phyloP scores from a whole-genome alignment of 495 filamentous ascomycete species.

The Penicillium pancosmium region DNA sequence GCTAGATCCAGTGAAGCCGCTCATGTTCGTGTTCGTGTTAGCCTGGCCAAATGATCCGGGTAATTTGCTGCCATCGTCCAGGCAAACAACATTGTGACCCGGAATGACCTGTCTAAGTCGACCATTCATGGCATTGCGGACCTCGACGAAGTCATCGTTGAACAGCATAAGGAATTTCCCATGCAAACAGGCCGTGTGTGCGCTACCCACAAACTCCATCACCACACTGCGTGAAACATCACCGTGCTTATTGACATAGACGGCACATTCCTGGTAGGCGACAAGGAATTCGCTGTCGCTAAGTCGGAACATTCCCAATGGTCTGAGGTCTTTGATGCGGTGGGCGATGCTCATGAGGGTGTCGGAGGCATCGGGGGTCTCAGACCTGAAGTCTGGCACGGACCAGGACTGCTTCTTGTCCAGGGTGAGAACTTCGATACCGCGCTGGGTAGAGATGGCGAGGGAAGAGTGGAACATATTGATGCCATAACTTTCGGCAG shows the following conservation, averaged over 20 bases:
- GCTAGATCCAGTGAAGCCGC: conserved; percentile 20
- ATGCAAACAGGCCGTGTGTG: conserved; percentile 82
- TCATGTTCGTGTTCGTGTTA: conserved; percentile 26
- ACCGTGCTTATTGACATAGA: conserved; percentile 98
- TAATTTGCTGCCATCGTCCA: conserved; percentile 78
- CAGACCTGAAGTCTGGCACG: conserved; percentile 76
- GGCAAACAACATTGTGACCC: conserved; percentile 79
- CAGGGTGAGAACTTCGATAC: conserved; percentile 94
- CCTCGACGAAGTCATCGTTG: conserved; percentile 93
- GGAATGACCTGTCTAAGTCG: conserved; percentile 91
- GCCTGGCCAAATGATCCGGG: conserved; percentile 40
- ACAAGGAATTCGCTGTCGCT: conserved; percentile 91
- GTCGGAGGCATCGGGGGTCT: conserved; percentile 53
- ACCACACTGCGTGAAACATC: conserved; percentile 90
- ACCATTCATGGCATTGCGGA: conserved; percentile 95
- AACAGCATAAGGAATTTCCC: conserved; percentile 73
- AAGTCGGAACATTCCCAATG: conserved; percentile 95
- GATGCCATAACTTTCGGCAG: conserved; percentile 91
- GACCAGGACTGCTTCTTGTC: conserved; percentile 94
- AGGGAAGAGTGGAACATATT: conserved; percentile 95
- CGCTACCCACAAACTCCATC: conserved; percentile 95
- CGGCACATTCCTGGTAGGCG: conserved; percentile 91
- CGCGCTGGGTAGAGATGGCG: conserved; percentile 84
- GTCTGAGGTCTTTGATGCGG: conserved; percentile 77
- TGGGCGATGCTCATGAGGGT: conserved; percentile 77